A percentile compares a stretch with the other conserved stretches of the same genome.
phyloP scores from a whole-genome alignment of 2,329 filamentous ascomycete genomes.

The Ascochyta lentis region DNA sequence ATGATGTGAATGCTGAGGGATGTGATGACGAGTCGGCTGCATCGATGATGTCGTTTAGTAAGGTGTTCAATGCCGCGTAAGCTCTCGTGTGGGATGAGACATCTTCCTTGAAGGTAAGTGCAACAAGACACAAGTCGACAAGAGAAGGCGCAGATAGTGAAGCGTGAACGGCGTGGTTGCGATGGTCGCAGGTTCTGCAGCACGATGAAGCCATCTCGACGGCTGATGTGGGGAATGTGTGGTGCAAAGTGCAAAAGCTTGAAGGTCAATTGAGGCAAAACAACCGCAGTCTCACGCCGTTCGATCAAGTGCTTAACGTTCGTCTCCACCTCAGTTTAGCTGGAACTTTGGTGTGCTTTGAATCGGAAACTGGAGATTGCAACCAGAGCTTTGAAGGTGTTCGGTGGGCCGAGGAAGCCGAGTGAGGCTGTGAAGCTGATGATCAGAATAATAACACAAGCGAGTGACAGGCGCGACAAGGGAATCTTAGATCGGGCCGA shows the following conservation, averaged over 20 bases:
- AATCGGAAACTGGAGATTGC: slow-evolving; percentile 1
- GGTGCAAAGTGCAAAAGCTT: not conserved
- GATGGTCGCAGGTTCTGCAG: slow-evolving; percentile 39
- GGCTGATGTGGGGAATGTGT: not conserved
- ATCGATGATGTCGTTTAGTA: slow-evolving; percentile 39
- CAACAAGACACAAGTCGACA: slow-evolving; percentile 33
- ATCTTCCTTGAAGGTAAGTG: slow-evolving; percentile 30
- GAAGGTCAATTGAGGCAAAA: not conserved
- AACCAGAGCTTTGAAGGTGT: not conserved
- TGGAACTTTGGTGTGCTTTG: not conserved
- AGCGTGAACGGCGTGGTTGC: slow-evolving; percentile 29
- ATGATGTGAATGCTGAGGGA: slow-evolving; percentile 35
- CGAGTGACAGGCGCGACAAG: not conserved
- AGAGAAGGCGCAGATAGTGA: slow-evolving; percentile 20
- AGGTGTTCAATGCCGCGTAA: slow-evolving; percentile 27
- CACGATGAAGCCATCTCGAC: slow-evolving; percentile 22
- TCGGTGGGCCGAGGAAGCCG: not conserved
- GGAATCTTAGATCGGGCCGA: not conserved
- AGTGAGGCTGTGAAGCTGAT: slow-evolving; percentile 9
- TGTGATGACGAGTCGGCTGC: slow-evolving; percentile 29
- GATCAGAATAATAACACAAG: not conserved
- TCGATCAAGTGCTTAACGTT: not conserved
- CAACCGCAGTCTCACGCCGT: not conserved
- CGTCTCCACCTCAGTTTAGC: not conserved
- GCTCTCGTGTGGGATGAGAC: slow-evolving; percentile 13